phyloP scores from a whole-genome alignment of 495 filamentous ascomycete species.

The Lentithecium fluviatile region DNA sequence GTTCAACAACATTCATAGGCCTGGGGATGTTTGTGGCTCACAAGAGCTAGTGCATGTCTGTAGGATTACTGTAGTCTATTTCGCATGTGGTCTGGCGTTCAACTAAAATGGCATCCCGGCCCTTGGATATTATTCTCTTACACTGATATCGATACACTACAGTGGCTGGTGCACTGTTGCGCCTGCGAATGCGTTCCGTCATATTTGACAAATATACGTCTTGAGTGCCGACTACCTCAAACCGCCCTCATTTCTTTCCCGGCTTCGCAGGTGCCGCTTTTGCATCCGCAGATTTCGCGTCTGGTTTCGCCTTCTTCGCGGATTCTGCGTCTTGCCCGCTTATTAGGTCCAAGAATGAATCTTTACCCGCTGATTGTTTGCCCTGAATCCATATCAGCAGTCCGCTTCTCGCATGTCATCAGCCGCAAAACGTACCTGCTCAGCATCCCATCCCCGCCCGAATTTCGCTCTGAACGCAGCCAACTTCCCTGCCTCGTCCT shows the following conservation, averaged over 20 bases:
- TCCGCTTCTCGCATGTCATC: not conserved
- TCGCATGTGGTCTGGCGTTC: too few species aligned
- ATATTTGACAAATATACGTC: not conserved
- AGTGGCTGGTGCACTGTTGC: too few species aligned
- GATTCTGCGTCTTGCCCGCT: conserved; percentile 20
- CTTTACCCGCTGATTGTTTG: conserved; percentile 1
- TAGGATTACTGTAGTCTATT: too few species aligned
- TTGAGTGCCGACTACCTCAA: not conserved
- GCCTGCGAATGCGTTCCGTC: not conserved
- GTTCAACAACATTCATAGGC: not conserved
- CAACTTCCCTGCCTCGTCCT: conserved; percentile 91
- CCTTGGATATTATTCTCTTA: too few species aligned
- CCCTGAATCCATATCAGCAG: conserved; percentile 1
- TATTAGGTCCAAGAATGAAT: conserved; percentile 34
- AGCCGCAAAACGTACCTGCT: conserved; percentile 32
- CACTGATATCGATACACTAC: too few species aligned
- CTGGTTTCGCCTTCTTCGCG: conserved; percentile 13
- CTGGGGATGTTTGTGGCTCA: not conserved
- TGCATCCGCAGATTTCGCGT: not conserved
- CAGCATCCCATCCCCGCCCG: conserved; percentile 78
- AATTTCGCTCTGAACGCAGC: conserved; percentile 80
- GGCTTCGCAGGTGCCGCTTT: conserved; percentile 9
- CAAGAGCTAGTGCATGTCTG: not conserved
- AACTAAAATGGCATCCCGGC: too few species aligned
- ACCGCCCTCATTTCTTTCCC: conserved; percentile 16